A percentile compares a stretch with the other conserved stretches of the same genome.
Evolutionary conservation across 202 grass and related monocot species (phyloP).

Genomic region (Carex sylvatica): DNA sequence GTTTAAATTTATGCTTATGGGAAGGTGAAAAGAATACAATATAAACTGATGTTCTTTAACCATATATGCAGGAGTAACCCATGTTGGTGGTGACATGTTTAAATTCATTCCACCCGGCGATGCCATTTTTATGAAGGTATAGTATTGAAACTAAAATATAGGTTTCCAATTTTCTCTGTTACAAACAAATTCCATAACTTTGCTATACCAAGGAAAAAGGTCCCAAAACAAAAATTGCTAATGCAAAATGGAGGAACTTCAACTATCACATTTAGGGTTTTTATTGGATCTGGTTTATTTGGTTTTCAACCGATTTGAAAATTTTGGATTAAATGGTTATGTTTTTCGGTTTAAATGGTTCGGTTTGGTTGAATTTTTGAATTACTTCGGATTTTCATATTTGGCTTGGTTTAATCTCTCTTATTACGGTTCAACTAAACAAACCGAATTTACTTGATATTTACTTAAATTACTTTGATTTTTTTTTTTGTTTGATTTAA

Average conservation of each 20-base stretch:
- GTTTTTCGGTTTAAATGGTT: no score
- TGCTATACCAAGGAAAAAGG: neutral
- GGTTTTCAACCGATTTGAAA: no score
- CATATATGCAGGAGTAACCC: constrained; percentile 54
- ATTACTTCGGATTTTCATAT: no score
- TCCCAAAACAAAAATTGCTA: neutral
- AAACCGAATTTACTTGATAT: no score
- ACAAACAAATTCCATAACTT: neutral
- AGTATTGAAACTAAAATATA: neutral
- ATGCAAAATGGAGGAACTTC: neutral
- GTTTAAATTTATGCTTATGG: neutral
- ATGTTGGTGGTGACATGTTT: constrained; percentile 91
- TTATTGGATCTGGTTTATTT: no score
- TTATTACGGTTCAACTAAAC: no score
- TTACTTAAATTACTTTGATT: no score
- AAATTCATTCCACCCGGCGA: constrained; percentile 68
- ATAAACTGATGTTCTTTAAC: neutral
- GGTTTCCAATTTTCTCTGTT: neutral
- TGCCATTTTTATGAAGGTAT: constrained; percentile 97
- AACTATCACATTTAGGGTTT: neutral
- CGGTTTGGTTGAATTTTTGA: no score
- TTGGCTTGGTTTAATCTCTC: no score
- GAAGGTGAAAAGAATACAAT: neutral
- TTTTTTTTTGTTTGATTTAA: no score
- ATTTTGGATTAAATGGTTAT: no score